Percentiles rank a stretch among this genome's conserved stretches.
phyloP scores from a whole-genome alignment of 1,284 basidiomycete genomes.

The Melampsora medusae region DNA sequence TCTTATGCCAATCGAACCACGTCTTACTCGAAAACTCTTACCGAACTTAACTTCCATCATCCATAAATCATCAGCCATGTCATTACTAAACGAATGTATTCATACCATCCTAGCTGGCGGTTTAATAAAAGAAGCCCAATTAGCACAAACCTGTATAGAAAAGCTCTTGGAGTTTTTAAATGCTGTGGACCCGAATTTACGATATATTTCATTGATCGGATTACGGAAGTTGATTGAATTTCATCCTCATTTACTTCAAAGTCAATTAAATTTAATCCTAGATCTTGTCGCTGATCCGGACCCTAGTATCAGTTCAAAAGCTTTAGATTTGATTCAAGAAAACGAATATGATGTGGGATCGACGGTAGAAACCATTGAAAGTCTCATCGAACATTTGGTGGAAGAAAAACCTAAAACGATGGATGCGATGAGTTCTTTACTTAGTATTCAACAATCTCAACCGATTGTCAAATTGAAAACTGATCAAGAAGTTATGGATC shows the following conservation, averaged over 20 bases:
- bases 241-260: conserved; percentile 83
- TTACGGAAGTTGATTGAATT: conserved; percentile 92
- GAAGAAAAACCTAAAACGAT: conserved; percentile 64
- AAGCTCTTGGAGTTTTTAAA: conserved; percentile 89
- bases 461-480: conserved; percentile 51
- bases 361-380: background rate
- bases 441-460: conserved; percentile 55
- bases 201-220: conserved; percentile 92
- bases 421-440: conserved; percentile 59
- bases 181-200: conserved; percentile 92
- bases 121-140: conserved; percentile 67
- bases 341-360: conserved; percentile 65
- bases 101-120: conserved; percentile 96
- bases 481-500: conserved; percentile 58
- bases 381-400: background rate
- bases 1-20: conserved; percentile 83
- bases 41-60: conserved; percentile 92
- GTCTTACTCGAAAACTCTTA: conserved; percentile 88
- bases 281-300: conserved; percentile 87
- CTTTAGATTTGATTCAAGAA: conserved; percentile 85
- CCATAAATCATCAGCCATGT: conserved; percentile 91
- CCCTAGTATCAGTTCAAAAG: conserved; percentile 89
- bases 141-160: conserved; percentile 85
- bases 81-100: conserved; percentile 94
- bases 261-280: conserved; percentile 88